A percentile compares a stretch with the other conserved stretches of the same genome.
phyloP scores from a whole-genome alignment of 148 eudicot genomes.

The Fagopyrum homotropicum region DNA sequence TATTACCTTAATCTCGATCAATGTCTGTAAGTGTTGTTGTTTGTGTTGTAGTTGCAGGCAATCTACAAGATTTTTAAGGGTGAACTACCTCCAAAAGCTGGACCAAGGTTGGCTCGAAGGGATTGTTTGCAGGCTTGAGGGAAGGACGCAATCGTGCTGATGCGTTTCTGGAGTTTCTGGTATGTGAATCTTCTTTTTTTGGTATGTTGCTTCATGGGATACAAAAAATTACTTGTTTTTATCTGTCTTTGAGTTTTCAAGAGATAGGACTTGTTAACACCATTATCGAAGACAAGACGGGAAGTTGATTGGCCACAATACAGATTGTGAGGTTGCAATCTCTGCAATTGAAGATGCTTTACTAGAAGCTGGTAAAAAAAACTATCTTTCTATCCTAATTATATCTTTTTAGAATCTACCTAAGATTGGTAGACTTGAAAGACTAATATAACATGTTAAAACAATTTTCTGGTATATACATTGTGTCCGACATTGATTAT shows the following conservation, averaged over 20 bases:
- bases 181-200: no score
- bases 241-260: conserved; percentile 18
- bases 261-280: conserved; percentile 50
- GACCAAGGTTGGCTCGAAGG: no score
- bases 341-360: conserved; percentile 49
- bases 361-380: conserved; percentile 1
- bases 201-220: no score
- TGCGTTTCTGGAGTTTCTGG: no score
- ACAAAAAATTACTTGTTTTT: background rate
- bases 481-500: conserved; percentile 35
- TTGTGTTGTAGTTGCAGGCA: no score
- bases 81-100: no score
- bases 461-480: background rate
- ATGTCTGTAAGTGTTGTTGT: no score
- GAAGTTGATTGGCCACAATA: conserved; percentile 41
- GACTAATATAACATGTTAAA: background rate
- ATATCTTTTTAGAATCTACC: background rate
- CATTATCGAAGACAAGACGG: conserved; percentile 39
- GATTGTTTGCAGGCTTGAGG: no score
- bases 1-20: no score
- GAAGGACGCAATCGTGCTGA: no score
- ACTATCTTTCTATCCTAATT: background rate
- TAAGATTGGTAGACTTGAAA: no score
- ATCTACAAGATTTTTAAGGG: no score
- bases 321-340: conserved; percentile 50